A percentile compares a stretch with the other conserved stretches of the same genome.
Conservation (phyloP, 257 asterid genomes). For the Ballota nigra region DNA sequence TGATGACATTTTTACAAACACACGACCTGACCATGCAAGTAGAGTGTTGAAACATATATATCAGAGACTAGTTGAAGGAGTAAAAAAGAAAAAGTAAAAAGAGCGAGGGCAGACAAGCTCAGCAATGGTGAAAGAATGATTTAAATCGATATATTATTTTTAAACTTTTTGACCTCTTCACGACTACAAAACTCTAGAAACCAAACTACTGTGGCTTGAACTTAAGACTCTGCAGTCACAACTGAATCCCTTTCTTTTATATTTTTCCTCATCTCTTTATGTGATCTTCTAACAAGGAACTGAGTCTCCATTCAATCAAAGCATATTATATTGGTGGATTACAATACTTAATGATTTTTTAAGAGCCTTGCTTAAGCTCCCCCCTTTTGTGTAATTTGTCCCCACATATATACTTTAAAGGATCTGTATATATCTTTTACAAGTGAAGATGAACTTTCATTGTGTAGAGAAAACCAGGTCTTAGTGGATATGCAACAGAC, state of each 20-base stretch:
- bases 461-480: conserved; percentile 63
- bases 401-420: neutral
- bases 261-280: neutral
- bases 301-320: conserved; percentile 16
- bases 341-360: neutral
- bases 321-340: conserved; percentile 9
- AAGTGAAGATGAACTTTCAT: conserved; percentile 25
- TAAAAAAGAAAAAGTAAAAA: too few relatives aligned
- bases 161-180: neutral
- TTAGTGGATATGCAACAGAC: conserved; percentile 61
- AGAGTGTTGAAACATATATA: too few relatives aligned
- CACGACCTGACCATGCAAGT: too few relatives aligned
- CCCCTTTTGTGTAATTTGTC: neutral
- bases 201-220: neutral
- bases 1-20: too few relatives aligned
- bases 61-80: too few relatives aligned
- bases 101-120: too few relatives aligned
- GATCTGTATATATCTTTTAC: conserved; percentile 6
- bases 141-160: neutral
- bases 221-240: neutral
- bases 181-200: conserved; percentile 1
- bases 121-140: neutral
- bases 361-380: neutral
- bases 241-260: neutral
- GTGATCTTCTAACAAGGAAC: neutral